These are phyloP conservation scores for Apiotrichum domesticum DNA, from an alignment of 1,284 basidiomycete species.

Conservation along the genomic window DNA sequence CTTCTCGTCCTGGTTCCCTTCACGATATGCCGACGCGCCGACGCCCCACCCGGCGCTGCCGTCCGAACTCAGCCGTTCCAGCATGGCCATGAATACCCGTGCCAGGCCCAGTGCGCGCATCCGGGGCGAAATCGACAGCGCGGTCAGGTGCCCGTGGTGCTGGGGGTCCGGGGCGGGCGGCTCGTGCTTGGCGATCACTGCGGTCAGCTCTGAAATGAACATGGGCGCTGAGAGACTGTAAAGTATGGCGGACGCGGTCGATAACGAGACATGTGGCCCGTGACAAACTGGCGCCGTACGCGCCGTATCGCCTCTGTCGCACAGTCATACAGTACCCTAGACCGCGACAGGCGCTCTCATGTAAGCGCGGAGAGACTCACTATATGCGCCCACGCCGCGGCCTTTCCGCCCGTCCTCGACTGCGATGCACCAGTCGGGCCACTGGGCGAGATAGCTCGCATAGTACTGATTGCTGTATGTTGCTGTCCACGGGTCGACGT, in stretches of 20 bases:
- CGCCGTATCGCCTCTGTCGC: too few species aligned
- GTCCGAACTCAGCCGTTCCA: conserved; percentile 35
- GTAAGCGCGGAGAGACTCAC: conserved; percentile 18
- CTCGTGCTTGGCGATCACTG: conserved; percentile 47
- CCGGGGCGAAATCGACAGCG: conserved; percentile 42
- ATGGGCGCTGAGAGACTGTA: too few species aligned
- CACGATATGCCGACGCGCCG: background rate
- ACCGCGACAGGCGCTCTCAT: too few species aligned
- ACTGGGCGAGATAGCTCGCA: conserved; percentile 38
- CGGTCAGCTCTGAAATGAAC: too few species aligned
- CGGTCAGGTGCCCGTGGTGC: conserved; percentile 47
- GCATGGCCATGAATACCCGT: conserved; percentile 40
- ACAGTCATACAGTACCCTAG: too few species aligned
- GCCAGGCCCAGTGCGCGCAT: conserved; percentile 43
- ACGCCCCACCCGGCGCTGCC: conserved; percentile 15
- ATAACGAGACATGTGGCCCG: too few species aligned
- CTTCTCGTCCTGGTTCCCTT: background rate
- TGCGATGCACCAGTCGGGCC: conserved; percentile 40
- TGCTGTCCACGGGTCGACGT: conserved; percentile 53
- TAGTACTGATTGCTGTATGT: conserved; percentile 48
- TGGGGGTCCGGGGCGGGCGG: conserved; percentile 41
- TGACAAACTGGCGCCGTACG: too few species aligned
- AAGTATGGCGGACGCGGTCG: too few species aligned
- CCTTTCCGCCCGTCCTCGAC: conserved; percentile 24
- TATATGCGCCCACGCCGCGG: conserved; percentile 28